These are phyloP conservation scores for Pyrenula massariospora DNA, from an alignment of 495 filamentous ascomycete species.

Conservation along the genomic window DNA sequence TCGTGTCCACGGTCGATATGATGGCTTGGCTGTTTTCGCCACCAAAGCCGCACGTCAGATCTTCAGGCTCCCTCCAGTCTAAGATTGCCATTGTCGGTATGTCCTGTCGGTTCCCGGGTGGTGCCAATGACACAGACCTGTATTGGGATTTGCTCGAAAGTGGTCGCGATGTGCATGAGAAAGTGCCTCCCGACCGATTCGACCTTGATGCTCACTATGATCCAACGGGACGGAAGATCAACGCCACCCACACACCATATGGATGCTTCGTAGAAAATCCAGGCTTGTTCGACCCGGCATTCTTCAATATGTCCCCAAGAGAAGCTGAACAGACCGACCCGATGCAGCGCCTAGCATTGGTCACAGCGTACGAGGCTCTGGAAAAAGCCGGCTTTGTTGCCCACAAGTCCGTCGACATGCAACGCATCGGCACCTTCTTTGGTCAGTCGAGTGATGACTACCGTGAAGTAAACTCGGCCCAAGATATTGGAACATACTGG, in stretches of 20 bases:
- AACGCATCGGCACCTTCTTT: slow-evolving; percentile 22
- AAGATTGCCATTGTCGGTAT: slow-evolving; percentile 34
- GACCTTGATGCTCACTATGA: slow-evolving; percentile 30
- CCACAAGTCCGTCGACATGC: slow-evolving; percentile 6
- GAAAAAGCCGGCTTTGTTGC: slow-evolving; percentile 19
- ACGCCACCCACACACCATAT: slow-evolving; percentile 20
- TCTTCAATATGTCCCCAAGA: slow-evolving; percentile 26
- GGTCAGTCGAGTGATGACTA: slow-evolving; percentile 22
- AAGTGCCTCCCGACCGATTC: slow-evolving; percentile 29
- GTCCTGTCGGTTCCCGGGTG: slow-evolving; percentile 26
- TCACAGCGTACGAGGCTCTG: slow-evolving; percentile 26
- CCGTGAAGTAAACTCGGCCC: slow-evolving; percentile 14
- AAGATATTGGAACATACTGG: slow-evolving; percentile 17
- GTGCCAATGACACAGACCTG: slow-evolving; percentile 16
- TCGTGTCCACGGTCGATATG: slow-evolving; percentile 2
- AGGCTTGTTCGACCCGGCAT: slow-evolving; percentile 20
- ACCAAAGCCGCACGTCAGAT: slow-evolving; percentile 1
- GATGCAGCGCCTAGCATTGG: slow-evolving; percentile 16
- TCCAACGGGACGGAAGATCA: slow-evolving; percentile 23
- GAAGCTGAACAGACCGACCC: slow-evolving; percentile 22
- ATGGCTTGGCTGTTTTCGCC: slow-evolving; percentile 4
- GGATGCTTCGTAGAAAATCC: slow-evolving; percentile 27
- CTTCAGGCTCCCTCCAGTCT: slow-evolving; percentile 6
- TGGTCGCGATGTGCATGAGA: slow-evolving; percentile 23
- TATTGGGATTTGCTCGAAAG: slow-evolving; percentile 30